phyloP scores from a whole-genome alignment of 2,329 filamentous ascomycete species.

The Talaromyces marneffei region DNA sequence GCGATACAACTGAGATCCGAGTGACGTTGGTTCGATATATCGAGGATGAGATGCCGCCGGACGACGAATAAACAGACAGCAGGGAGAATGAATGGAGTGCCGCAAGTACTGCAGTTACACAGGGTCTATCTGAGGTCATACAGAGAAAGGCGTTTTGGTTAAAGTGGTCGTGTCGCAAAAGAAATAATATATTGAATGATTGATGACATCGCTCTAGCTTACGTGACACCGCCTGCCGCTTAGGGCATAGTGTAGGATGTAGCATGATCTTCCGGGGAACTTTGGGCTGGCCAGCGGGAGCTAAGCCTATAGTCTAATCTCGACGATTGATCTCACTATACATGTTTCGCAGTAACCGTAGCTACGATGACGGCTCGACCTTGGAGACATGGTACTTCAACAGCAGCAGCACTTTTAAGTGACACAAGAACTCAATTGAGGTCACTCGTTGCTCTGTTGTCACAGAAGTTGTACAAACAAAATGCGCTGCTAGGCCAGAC shows the following conservation, averaged over 20 bases:
- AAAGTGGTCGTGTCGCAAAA: not conserved
- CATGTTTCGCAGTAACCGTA: not conserved
- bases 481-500: not conserved
- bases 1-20: constrained; percentile 96
- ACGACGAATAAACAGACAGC: constrained; percentile 66
- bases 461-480: not conserved
- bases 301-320: constrained; percentile 3
- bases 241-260: not conserved
- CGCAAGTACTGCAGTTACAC: not conserved
- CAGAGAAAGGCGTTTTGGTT: not conserved
- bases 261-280: constrained; percentile 9
- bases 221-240: not conserved
- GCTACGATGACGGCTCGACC: not conserved
- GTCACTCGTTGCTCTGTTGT: not conserved
- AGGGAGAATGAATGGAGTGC: not conserved
- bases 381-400: too few relatives aligned
- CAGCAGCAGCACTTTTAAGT: not conserved
- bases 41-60: constrained; percentile 93
- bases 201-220: not conserved
- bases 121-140: not conserved
- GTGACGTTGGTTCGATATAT: constrained; percentile 89
- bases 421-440: not conserved
- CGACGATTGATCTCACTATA: not conserved
- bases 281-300: constrained; percentile 8
- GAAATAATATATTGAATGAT: not conserved